Percentiles rank a stretch among this genome's conserved stretches.
Evolutionary conservation across 495 filamentous ascomycete genomes (phyloP).

Genomic region (Talaromyces wortmannii): DNA sequence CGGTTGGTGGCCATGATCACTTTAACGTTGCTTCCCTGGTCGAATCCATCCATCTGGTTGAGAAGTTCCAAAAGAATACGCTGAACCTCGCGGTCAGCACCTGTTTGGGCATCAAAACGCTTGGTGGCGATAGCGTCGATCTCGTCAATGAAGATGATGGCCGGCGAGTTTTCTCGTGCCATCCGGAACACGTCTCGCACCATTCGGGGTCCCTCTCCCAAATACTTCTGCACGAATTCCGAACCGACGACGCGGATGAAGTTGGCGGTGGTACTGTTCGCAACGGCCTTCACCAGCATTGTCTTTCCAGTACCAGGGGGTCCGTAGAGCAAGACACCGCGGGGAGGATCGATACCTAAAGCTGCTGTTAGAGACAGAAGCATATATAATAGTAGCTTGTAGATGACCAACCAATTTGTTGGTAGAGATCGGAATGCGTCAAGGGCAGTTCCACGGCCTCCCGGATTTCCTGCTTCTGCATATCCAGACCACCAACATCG

Average conservation of each 20-base stretch:
- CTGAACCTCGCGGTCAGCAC: slow-evolving; percentile 95
- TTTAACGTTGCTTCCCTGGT: slow-evolving; percentile 97
- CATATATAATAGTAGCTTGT: background rate
- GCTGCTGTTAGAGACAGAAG: slow-evolving; percentile 13
- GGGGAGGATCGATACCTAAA: slow-evolving; percentile 88
- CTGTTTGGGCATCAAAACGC: slow-evolving; percentile 97
- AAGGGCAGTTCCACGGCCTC: slow-evolving; percentile 95
- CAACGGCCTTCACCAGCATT: slow-evolving; percentile 97
- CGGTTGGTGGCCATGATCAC: slow-evolving; percentile 99
- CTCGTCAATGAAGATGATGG: slow-evolving; percentile 99
- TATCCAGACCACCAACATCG: slow-evolving; percentile 95
- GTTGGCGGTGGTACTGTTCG: slow-evolving; percentile 94
- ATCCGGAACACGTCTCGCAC: slow-evolving; percentile 98
- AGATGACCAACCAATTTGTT: slow-evolving; percentile 66
- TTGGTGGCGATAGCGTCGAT: slow-evolving; percentile 99
- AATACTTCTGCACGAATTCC: slow-evolving; percentile 97
- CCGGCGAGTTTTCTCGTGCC: slow-evolving; percentile 95
- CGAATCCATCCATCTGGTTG: slow-evolving; percentile 99
- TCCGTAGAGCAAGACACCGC: slow-evolving; percentile 92
- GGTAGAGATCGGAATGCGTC: slow-evolving; percentile 97
- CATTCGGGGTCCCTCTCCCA: slow-evolving; percentile 97
- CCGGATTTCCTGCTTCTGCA: slow-evolving; percentile 99
- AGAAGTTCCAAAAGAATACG: slow-evolving; percentile 94
- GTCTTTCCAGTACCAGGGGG: slow-evolving; percentile 98
- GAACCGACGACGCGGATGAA: slow-evolving; percentile 98